Percentiles rank a stretch among this genome's conserved stretches.
Evolutionary conservation across 2,329 filamentous ascomycete genomes (phyloP).

Genomic region (Microdochium trichocladiopsis): DNA sequence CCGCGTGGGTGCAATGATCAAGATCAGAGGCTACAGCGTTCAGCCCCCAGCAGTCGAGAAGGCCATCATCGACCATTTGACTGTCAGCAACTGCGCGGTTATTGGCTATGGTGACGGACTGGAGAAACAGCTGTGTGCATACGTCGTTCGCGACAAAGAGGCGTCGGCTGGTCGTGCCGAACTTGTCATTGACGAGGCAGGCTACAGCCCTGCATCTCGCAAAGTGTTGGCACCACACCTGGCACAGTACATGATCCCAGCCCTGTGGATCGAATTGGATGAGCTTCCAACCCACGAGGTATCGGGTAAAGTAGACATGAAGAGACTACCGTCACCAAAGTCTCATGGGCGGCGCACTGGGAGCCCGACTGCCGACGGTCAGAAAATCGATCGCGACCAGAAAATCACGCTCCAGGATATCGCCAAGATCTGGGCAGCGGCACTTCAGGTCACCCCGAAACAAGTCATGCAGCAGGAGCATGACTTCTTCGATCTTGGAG

Average conservation of each 20-base stretch:
- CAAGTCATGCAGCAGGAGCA: slow-evolving; percentile 59
- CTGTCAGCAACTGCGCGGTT: slow-evolving; percentile 65
- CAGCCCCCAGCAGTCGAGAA: slow-evolving; percentile 72
- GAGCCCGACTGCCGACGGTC: slow-evolving; percentile 25
- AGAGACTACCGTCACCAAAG: slow-evolving; percentile 59
- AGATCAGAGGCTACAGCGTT: slow-evolving; percentile 71
- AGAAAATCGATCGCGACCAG: slow-evolving; percentile 47
- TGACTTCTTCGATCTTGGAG: slow-evolving; percentile 76
- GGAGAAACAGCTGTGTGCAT: slow-evolving; percentile 69
- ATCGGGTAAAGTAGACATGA: slow-evolving; percentile 72
- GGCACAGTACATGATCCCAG: slow-evolving; percentile 78
- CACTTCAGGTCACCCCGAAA: slow-evolving; percentile 56
- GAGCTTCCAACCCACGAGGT: slow-evolving; percentile 69
- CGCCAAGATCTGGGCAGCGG: slow-evolving; percentile 64
- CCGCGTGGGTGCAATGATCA: slow-evolving; percentile 73
- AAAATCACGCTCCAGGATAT: slow-evolving; percentile 61
- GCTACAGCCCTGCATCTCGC: slow-evolving; percentile 63
- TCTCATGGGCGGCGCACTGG: background rate
- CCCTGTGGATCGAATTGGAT: slow-evolving; percentile 68
- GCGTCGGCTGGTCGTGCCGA: slow-evolving; percentile 47
- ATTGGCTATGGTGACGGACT: slow-evolving; percentile 69
- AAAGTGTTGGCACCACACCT: slow-evolving; percentile 58
- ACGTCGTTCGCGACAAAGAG: slow-evolving; percentile 63
- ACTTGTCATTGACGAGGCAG: slow-evolving; percentile 61
- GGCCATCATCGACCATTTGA: slow-evolving; percentile 61